Percentiles rank a stretch among this genome's conserved stretches.
Conservation (phyloP, 306 rosid genomes). For the Alnus glutinosa region DNA sequence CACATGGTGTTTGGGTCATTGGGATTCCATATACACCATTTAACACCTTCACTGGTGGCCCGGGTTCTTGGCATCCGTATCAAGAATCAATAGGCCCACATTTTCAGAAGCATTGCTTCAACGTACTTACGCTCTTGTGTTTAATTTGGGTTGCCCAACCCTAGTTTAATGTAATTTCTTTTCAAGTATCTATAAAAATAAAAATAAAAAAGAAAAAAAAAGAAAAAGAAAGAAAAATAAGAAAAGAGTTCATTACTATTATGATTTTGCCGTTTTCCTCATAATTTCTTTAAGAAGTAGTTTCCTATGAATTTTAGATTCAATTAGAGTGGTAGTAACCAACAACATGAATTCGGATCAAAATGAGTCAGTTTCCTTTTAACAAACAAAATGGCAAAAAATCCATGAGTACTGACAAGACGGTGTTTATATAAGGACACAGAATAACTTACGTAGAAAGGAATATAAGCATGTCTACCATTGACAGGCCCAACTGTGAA, state of each 20-base stretch:
- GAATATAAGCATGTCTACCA: slow-evolving; percentile 85
- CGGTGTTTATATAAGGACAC: slow-evolving; percentile 1
- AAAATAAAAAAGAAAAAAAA: no score
- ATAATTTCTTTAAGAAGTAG: not conserved
- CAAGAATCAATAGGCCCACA: no score
- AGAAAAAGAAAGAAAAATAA: no score
- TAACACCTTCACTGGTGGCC: no score
- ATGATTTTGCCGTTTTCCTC: not conserved
- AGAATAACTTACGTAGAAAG: slow-evolving; percentile 58
- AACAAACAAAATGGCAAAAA: slow-evolving; percentile 15
- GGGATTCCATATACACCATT: no score
- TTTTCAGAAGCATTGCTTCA: no score
- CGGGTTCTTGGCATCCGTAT: no score
- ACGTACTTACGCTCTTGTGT: no score
- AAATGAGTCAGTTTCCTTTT: slow-evolving; percentile 21
- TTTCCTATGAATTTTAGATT: not conserved
- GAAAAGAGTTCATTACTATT: not conserved
- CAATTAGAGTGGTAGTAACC: not conserved
- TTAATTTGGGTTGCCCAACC: no score
- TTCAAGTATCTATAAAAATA: no score
- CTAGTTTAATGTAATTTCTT: no score
- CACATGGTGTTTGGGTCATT: no score
- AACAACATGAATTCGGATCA: slow-evolving; percentile 6
- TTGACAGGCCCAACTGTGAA: slow-evolving; percentile 75
- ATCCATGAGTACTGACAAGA: not conserved